Evolutionary conservation across 2,329 filamentous ascomycete species (phyloP).

Genomic region (Pyrenochaeta sp.): DNA sequence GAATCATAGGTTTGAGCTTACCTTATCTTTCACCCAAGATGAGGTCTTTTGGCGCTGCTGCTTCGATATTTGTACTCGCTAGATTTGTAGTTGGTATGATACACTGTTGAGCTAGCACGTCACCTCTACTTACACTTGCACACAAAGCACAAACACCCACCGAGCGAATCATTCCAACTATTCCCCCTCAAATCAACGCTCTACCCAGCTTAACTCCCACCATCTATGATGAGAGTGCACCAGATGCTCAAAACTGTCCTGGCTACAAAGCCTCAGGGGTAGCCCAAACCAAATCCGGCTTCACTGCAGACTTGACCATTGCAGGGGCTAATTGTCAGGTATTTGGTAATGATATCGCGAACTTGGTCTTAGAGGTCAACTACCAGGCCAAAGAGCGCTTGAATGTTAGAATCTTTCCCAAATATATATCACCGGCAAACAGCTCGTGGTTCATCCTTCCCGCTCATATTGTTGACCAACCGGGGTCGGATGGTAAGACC

Average conservation of each 20-base stretch:
- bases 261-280: conserved; percentile 72
- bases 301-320: not conserved
- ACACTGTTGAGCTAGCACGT: too few relatives aligned
- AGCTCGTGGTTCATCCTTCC: conserved; percentile 19
- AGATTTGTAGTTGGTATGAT: not conserved
- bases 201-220: conserved; percentile 22
- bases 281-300: conserved; percentile 17
- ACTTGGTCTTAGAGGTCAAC: conserved; percentile 63
- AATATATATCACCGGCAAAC: conserved; percentile 18
- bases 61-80: not conserved
- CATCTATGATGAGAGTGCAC: conserved; percentile 19
- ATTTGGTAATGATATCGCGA: conserved; percentile 64
- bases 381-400: conserved; percentile 58
- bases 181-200: not conserved
- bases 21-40: not conserved
- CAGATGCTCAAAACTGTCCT: conserved; percentile 59
- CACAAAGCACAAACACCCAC: not conserved
- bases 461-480: conserved; percentile 15
- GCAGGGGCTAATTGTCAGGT: conserved; percentile 58
- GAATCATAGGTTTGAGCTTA: not conserved
- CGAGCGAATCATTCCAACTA: not conserved
- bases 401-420: conserved; percentile 26
- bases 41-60: not conserved
- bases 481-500: conserved; percentile 23
- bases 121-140: not conserved